Evolutionary conservation across 75 land plant species (phyloP).

Genomic region (Selaginella tamariscina): DNA sequence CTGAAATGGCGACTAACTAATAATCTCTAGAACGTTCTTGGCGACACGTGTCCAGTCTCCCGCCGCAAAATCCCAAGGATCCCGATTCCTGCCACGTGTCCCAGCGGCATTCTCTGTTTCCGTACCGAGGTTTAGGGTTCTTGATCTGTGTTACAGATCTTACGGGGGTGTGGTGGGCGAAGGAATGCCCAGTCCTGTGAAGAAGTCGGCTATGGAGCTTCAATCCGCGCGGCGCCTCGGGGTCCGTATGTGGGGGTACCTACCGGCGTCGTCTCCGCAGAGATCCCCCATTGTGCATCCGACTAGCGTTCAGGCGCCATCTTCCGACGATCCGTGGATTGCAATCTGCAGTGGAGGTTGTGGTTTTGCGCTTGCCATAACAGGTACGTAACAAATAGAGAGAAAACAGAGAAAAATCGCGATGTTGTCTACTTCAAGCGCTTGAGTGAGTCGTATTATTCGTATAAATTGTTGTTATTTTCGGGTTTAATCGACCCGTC

Average conservation of each 20-base stretch:
- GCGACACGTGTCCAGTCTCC: too few relatives aligned
- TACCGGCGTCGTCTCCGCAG: conserved; percentile 83
- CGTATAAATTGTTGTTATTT: background rate
- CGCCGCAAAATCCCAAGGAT: too few relatives aligned
- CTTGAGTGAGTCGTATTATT: background rate
- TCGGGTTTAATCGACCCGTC: background rate
- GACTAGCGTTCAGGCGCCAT: conserved; percentile 24
- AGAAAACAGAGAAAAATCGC: too few relatives aligned
- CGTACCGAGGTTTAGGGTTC: too few relatives aligned
- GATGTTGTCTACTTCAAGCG: background rate
- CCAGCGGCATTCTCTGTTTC: too few relatives aligned
- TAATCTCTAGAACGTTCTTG: too few relatives aligned
- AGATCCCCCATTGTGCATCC: conserved; percentile 63
- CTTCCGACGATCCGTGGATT: conserved; percentile 34
- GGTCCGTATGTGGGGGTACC: conserved; percentile 87
- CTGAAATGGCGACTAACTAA: too few relatives aligned
- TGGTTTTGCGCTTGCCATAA: conserved; percentile 83
- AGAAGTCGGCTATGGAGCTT: background rate
- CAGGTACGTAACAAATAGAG: conserved; percentile 47
- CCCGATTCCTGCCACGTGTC: too few relatives aligned
- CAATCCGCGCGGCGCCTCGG: background rate
- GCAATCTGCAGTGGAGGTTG: conserved; percentile 94
- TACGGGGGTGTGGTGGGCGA: too few relatives aligned
- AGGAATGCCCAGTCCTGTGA: background rate
- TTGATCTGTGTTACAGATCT: too few relatives aligned